Evolutionary conservation across 306 rosid genomes (phyloP).

Genomic region (Prunus persica): Prunus_persica_NCBIv2 NC_034011.1:5551501-5552000

Average conservation of each 20-base stretch:
- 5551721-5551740: constrained; percentile 77
- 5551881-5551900: background rate
- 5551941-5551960: constrained; percentile 22
- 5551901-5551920: background rate
- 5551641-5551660: constrained; percentile 40
- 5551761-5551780: constrained; percentile 99
- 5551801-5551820: constrained; percentile 81
- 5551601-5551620: constrained; percentile 58
- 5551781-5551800: constrained; percentile 64
- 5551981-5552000: constrained; percentile 18
- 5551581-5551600: constrained; percentile 89
- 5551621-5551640: constrained; percentile 42
- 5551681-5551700: constrained; percentile 73
- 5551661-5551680: constrained; percentile 58
- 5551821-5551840: constrained; percentile 59
- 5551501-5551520: background rate
- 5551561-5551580: constrained; percentile 67
- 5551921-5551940: background rate
- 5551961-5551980: constrained; percentile 17
- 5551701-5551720: constrained; percentile 67
- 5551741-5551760: constrained; percentile 88
- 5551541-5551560: constrained; percentile 53
- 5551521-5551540: constrained; percentile 66
- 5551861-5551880: background rate
- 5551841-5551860: constrained; percentile 42